A percentile compares a stretch with the other conserved stretches of the same genome.
These are phyloP conservation scores for Paramecium sexaurelia DNA, from an alignment of 73 alveolate genomes.

Conservation along the genomic window DNA sequence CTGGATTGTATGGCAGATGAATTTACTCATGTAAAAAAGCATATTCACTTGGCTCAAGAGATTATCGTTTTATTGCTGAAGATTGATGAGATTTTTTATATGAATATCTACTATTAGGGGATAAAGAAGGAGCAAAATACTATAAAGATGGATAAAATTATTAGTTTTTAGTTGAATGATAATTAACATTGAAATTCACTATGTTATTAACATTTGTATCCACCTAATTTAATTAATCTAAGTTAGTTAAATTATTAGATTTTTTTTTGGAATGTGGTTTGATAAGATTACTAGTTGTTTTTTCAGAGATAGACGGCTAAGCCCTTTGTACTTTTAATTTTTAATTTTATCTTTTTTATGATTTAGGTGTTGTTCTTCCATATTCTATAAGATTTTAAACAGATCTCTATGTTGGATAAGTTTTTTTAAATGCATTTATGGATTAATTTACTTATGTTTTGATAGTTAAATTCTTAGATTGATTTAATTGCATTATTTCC, in stretches of 20 bases:
- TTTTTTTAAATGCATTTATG: not conserved
- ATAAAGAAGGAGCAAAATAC: not conserved
- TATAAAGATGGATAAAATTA: not conserved
- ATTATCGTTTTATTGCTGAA: not conserved
- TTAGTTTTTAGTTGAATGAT: not conserved
- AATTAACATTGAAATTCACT: not conserved
- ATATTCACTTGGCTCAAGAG: not conserved
- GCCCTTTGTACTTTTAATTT: not conserved
- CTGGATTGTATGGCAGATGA: constrained; percentile 54
- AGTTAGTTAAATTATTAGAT: not conserved
- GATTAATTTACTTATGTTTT: not conserved
- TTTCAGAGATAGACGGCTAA: not conserved
- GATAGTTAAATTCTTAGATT: not conserved
- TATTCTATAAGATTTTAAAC: not conserved
- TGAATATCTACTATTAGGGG: constrained; percentile 46
- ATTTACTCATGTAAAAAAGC: constrained; percentile 35
- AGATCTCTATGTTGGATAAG: not conserved
- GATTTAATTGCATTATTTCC: not conserved
- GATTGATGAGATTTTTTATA: constrained; percentile 5
- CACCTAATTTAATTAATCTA: not conserved
- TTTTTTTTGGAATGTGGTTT: not conserved
- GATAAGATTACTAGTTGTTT: not conserved
- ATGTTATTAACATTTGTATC: no score
- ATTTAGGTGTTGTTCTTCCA: not conserved
- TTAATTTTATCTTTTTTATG: not conserved